These are phyloP conservation scores for Cytospora piceicola DNA, from an alignment of 2,329 filamentous ascomycete genomes.

Conservation along the genomic window DNA sequence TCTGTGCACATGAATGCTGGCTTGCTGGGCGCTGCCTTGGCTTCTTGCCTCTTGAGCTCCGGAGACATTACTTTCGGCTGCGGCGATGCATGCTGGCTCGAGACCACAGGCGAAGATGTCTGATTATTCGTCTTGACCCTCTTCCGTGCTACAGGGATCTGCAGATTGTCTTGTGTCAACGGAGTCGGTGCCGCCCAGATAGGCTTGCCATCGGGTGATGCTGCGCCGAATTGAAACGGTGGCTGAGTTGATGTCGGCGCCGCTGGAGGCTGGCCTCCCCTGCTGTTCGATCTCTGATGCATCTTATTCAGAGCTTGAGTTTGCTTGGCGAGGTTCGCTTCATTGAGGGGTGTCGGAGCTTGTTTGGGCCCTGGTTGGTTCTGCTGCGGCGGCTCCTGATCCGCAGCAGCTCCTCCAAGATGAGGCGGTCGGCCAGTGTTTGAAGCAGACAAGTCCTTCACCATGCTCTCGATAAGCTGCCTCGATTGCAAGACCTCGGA, in stretches of 20 bases:
- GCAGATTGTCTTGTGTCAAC: constrained; percentile 57
- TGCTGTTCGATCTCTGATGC: constrained; percentile 50
- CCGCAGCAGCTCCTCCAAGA: constrained; percentile 39
- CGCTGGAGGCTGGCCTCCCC: constrained; percentile 54
- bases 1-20: constrained; percentile 57
- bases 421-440: constrained; percentile 21
- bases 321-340: constrained; percentile 57
- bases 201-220: constrained; percentile 64
- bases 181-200: constrained; percentile 56
- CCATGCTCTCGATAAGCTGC: constrained; percentile 56
- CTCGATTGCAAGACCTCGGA: constrained; percentile 56
- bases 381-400: constrained; percentile 35
- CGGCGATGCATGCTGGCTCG: constrained; percentile 37
- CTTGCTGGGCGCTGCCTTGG: constrained; percentile 44
- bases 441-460: constrained; percentile 46
- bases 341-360: constrained; percentile 41
- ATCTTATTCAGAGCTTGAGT: constrained; percentile 52
- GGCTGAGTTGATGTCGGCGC: constrained; percentile 62
- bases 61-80: constrained; percentile 51
- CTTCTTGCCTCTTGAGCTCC: constrained; percentile 43
- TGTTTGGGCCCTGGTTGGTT: constrained; percentile 14
- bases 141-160: constrained; percentile 58
- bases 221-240: constrained; percentile 58
- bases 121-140: constrained; percentile 55
- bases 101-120: constrained; percentile 40